Evolutionary conservation across 345 rosid genomes (phyloP).

Genomic region (Turnera subulata): DNA sequence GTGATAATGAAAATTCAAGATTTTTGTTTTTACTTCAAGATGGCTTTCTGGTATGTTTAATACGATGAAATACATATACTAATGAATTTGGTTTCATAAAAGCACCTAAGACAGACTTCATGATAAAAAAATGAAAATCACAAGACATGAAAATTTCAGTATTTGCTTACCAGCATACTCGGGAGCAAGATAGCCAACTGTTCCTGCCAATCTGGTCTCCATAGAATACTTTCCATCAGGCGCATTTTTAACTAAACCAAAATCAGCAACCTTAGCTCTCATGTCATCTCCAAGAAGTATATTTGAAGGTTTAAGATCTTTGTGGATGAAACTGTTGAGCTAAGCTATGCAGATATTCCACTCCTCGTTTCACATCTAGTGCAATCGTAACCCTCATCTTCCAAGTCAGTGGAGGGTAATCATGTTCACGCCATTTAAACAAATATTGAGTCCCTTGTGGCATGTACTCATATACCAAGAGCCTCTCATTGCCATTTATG

Average conservation of each 20-base stretch:
- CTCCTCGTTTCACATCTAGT: constrained; percentile 26
- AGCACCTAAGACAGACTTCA: too few relatives aligned
- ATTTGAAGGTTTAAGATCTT: constrained; percentile 27
- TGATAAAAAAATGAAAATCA: not conserved
- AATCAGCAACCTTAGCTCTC: constrained; percentile 33
- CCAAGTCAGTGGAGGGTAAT: constrained; percentile 18
- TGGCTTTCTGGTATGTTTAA: too few relatives aligned
- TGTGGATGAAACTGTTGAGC: constrained; percentile 31
- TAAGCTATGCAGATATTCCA: constrained; percentile 24
- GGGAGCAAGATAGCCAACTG: constrained; percentile 32
- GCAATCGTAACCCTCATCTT: constrained; percentile 24
- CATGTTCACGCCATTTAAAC: constrained; percentile 15
- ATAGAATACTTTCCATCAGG: constrained; percentile 24
- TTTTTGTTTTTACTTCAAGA: too few relatives aligned
- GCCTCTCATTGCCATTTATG: constrained; percentile 21
- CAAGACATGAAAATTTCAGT: not conserved
- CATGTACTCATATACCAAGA: constrained; percentile 28
- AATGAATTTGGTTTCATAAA: too few relatives aligned
- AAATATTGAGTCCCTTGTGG: constrained; percentile 24
- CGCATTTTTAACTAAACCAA: constrained; percentile 28
- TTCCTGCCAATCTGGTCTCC: constrained; percentile 24
- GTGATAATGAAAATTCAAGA: too few relatives aligned
- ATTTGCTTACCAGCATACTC: constrained; percentile 26
- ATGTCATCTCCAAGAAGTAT: constrained; percentile 28
- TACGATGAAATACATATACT: too few relatives aligned